Evolutionary conservation across 352 stramenopile genomes (phyloP), one percentile per base, ranked within the genome.

Genomic region (Phytophthora macrochlamydospora): DNA sequence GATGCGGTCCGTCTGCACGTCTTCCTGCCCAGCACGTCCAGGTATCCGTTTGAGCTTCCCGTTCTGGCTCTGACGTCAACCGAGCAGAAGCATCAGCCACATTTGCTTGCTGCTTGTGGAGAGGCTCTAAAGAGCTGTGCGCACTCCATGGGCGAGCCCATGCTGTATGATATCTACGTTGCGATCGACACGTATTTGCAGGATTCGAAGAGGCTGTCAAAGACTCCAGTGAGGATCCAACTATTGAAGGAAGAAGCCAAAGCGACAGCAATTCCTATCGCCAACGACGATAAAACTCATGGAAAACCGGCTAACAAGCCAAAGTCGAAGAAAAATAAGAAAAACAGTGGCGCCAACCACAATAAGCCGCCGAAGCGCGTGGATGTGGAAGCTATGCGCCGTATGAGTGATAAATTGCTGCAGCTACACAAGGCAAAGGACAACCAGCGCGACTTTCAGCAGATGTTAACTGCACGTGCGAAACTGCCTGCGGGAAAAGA

Each of bases 141-240:
- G 7, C 75, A 73, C 11, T 73, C 71, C 1, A 70, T 93, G 6
- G 88, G 88, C 5, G 88, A 93, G 13, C 88, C 88, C 2, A 87
- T 93, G 75, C 73, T 95, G 13, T 95, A 94, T 63, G 84, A 94
- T 45, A 76, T 95, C 18, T 90, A 78, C 51, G 84, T 90, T 45
- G 76, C 83, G 1, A 71, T 93, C 9, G 84, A 94, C 51, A 77
- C 71, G 2, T 73, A 87, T 35, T 57, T 91, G 12, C 67, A 76
- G 8, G 67, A 88, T 28, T 56, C 65, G 8, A 61, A 56, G 7
- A 62, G 69, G 11, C 62, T 80, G 14, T 45, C 49, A 0, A 82
- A 35, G 43, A 71, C 61, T 2, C 48, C 58, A n/a, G 52, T 70
- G 29, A 76, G 71, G 53, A 67, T 81, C 45, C 62, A 84, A 40